These are phyloP conservation scores for Trypanosoma conorhini DNA, from an alignment of 208 protist species.

Conservation along the genomic window DNA sequence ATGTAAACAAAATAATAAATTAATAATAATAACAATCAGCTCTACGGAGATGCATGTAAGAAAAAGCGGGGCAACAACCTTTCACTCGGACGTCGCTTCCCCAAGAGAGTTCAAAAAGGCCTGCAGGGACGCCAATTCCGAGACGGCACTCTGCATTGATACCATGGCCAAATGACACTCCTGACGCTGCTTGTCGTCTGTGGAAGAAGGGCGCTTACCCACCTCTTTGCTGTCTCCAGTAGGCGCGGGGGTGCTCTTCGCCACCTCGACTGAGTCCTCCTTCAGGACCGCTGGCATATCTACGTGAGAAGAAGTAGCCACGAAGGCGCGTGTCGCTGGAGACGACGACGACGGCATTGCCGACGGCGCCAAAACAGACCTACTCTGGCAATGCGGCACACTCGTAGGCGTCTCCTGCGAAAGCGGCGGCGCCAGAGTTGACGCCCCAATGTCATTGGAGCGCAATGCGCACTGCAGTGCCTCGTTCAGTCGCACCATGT, in stretches of 20 bases:
- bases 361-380: not conserved
- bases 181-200: not conserved
- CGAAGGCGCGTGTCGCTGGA: not conserved
- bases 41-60: not conserved
- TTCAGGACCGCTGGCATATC: not conserved
- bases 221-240: not conserved
- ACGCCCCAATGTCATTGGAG: not conserved
- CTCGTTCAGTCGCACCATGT: conserved; percentile 11
- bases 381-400: not conserved
- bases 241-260: not conserved
- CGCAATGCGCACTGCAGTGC: conserved; percentile 7
- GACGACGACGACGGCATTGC: not conserved
- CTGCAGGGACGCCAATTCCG: conserved; percentile 1
- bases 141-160: conserved; percentile 5
- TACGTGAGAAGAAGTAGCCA: not conserved
- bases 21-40: no score
- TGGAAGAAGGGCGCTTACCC: not conserved
- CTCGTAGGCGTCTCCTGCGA: not conserved
- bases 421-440: not conserved
- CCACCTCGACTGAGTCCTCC: not conserved
- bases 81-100: not conserved
- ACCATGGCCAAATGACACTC: not conserved
- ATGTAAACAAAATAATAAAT: not conserved
- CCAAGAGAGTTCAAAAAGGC: conserved; percentile 10
- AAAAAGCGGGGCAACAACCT: not conserved